Percentiles rank a stretch among this genome's conserved stretches.
phyloP scores from a whole-genome alignment of 805 yeast genomes.

The Saccharomyces eubayanus region DNA sequence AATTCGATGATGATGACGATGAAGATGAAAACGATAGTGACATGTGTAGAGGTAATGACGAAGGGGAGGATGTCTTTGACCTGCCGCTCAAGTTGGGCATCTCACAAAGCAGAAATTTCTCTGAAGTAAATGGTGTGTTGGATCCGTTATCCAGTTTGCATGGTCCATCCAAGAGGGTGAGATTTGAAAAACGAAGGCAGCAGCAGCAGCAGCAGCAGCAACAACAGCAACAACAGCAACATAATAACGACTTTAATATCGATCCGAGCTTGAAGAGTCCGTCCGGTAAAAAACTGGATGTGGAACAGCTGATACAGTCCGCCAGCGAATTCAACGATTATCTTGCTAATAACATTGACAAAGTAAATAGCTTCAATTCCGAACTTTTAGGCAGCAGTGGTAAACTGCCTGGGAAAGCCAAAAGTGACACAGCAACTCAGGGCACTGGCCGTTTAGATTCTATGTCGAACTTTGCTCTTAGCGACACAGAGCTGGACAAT shows the following conservation, averaged over 20 bases:
- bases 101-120: constrained; percentile 15
- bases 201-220: neutral
- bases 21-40: constrained; percentile 8
- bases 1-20: constrained; percentile 9
- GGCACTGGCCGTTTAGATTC: constrained; percentile 21
- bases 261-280: constrained; percentile 1
- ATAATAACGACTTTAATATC: neutral
- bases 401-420: constrained; percentile 5
- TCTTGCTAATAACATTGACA: constrained; percentile 16
- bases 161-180: neutral
- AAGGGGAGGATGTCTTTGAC: constrained; percentile 12
- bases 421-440: constrained; percentile 14
- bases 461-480: constrained; percentile 24
- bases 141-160: constrained; percentile 4
- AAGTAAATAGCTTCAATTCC: constrained; percentile 8
- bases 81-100: constrained; percentile 20
- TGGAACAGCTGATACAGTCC: constrained; percentile 20
- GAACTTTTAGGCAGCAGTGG: constrained; percentile 5
- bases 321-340: constrained; percentile 16
- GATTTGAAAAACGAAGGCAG: neutral
- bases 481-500: constrained; percentile 15
- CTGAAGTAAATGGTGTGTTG: constrained; percentile 13
- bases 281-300: constrained; percentile 4
- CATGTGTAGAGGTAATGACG: constrained; percentile 8
- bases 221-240: neutral